Base-by-base conservation (phyloP, 2,329 filamentous ascomycete species). In the Sphaerostilbella broomeana region DNA sequence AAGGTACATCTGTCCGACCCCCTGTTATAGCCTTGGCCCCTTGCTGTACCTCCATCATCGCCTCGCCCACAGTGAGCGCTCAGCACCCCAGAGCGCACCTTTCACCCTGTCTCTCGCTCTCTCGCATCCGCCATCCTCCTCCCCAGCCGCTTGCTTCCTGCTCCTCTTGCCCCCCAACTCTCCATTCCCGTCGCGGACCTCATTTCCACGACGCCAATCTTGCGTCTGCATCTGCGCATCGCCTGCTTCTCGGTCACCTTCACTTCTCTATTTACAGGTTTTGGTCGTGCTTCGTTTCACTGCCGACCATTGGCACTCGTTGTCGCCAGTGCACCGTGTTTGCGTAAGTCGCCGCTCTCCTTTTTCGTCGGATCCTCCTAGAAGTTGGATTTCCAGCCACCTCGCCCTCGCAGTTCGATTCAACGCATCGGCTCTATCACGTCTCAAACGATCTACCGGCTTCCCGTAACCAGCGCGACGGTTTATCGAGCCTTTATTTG, bases 271-370 rank as follows among this genome's bases (percentile, higher is more conserved):
- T n/a, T n/a, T n/a, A n/a, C n/a, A n/a, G n/a, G n/a, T n/a, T 42
- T 42, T 46, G 42, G 41, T 36, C 44, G 27, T 45, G 46, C 31
- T 38, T 46, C 37, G 26, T 38, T 44, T 42, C 42, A 40, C 29
- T 43, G 38, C 19, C 31, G 16, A 41, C 41, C 35, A 46, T 46
- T 44, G 44, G 44, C 40, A 41, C 28, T 40, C 29, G 31, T 41
- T 34, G 35, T 44, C 44, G 42, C 44, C 41, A 44, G 44, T 37
- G 39, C 37, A 43, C 42, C 36, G 30, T 35, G 26, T 35, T 34
- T 37, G 35, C 38, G 27, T 40, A 32, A 40, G 40, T 30, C 24
- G 30, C 22, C 25, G 6, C 22, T 25, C 22, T 25, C 22, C 22
- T 25, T 25, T 12, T 25, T 25, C 38, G 31, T 20, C 31, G 30